Evolutionary conservation across 192 early-diverging fungal species (phyloP), one percentile per base, ranked within the genome.

Genomic region (Coemansia sp.): DNA sequence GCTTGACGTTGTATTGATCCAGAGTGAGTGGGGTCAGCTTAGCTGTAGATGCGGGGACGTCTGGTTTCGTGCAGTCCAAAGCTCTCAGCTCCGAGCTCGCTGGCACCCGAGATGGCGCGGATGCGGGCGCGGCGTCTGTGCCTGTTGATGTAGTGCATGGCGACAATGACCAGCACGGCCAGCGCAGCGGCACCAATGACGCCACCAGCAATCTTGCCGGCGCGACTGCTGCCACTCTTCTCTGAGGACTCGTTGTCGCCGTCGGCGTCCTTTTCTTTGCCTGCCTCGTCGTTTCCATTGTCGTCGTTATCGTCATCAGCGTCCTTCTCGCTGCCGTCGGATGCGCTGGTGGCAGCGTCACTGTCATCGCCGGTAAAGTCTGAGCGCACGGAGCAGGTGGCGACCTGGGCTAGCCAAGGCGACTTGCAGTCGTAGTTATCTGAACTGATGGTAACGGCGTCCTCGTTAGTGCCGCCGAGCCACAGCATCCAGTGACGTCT

Each of bases 141-240:
- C 18, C 66, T 62, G 73, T 81, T 81, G 60, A 66, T 69, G 37
- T 76, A 81, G 61, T 81, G 78, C 57, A 72, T n/a, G 1, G 57
- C 78, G 3, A 81, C 73, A n/a, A 81, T 39, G 5, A 41, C 69
- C 66, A 81, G 64, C 0, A 4, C 73, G 15, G 76, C 64, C 15
- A 69, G 15, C 1, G 54, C 78, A 11, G 61, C 21, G 9, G 60
- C 78, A 47, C 63, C 78, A 45, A 81, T 26, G 12, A 81, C 63
- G n/a, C 78, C 78, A 36, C 73, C 78, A 11, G 64, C 78, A 19
- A 81, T 81, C 70, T 73, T 76, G 37, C 73, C 78, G 0, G 67
- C 67, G 7, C 70, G 73, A 16, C 78, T 61, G 42, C 65, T 72
- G 63, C 41, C 45, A 11, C 46, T 49, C 36, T 19, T 21, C 6